Evolutionary conservation across 371 early-diverging fungal species (phyloP).

Genomic region (Saksenaea oblongispora): DNA sequence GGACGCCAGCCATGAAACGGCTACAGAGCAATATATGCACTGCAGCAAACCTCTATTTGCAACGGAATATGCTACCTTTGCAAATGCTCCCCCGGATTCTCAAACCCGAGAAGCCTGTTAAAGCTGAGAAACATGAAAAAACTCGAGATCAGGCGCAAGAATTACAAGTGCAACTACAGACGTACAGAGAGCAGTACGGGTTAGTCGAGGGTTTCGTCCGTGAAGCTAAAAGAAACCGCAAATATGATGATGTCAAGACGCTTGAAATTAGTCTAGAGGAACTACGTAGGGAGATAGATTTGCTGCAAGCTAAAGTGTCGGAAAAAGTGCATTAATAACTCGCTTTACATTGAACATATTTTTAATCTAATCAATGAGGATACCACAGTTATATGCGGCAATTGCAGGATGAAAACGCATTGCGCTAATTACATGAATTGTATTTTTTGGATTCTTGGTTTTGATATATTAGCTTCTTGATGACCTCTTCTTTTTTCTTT

Average conservation of each 20-base stretch:
- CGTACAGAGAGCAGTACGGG: slow-evolving; percentile 70
- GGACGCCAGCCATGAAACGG: slow-evolving; percentile 54
- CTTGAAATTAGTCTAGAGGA: slow-evolving; percentile 74
- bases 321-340: not conserved
- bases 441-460: no score
- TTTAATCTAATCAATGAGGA: no score
- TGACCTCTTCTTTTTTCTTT: no score
- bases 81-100: slow-evolving; percentile 77
- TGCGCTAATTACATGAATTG: no score
- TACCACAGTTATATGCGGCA: no score
- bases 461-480: no score
- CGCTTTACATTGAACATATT: no score
- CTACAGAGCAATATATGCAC: slow-evolving; percentile 70
- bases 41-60: slow-evolving; percentile 77
- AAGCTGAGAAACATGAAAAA: slow-evolving; percentile 9
- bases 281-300: slow-evolving; percentile 68
- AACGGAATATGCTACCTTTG: slow-evolving; percentile 86
- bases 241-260: slow-evolving; percentile 81
- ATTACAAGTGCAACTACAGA: slow-evolving; percentile 58
- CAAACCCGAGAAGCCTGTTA: slow-evolving; percentile 28
- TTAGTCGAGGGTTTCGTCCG: slow-evolving; percentile 70
- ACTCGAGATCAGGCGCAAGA: slow-evolving; percentile 27
- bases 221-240: slow-evolving; percentile 76
- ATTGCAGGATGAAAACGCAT: no score
- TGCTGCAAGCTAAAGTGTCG: slow-evolving; percentile 17